Conservation (phyloP, 1,139 yeast species). For the Yamadazyma conglobata region DNA sequence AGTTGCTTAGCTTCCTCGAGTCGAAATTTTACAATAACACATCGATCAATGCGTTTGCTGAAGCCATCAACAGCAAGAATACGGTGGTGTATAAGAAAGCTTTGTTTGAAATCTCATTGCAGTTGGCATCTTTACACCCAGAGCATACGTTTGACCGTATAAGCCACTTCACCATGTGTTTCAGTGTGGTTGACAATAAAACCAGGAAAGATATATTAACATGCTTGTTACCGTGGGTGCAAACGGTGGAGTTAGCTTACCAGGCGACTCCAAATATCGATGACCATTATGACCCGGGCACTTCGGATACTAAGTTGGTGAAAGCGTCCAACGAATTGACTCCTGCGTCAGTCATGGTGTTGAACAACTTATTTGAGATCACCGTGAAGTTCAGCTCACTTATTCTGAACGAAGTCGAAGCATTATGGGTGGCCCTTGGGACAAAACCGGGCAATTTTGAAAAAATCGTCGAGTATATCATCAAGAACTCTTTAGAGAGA, state of each 20-base stretch:
- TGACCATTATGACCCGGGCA: conserved; percentile 8
- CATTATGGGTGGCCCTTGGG: conserved; percentile 91
- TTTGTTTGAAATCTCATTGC: conserved; percentile 62
- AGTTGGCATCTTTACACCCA: conserved; percentile 50
- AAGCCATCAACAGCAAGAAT: conserved; percentile 62
- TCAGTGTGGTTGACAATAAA: conserved; percentile 54
- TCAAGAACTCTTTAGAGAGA: conserved; percentile 65
- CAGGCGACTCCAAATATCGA: conserved; percentile 10
- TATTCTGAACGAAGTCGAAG: conserved; percentile 85
- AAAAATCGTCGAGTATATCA: conserved; percentile 66
- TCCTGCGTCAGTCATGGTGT: conserved; percentile 68
- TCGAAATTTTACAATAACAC: conserved; percentile 42
- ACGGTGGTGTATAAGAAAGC: conserved; percentile 78
- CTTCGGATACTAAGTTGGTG: conserved; percentile 8
- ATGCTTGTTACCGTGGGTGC: conserved; percentile 87
- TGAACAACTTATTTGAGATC: conserved; percentile 78
- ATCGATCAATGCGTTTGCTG: conserved; percentile 48
- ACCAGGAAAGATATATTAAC: conserved; percentile 74
- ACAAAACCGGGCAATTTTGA: conserved; percentile 65
- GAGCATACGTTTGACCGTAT: conserved; percentile 59
- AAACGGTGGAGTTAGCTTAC: conserved; percentile 64
- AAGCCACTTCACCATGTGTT: conserved; percentile 70
- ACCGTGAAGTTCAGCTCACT: conserved; percentile 72
- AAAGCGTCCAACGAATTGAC: conserved; percentile 24
- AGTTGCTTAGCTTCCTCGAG: conserved; percentile 56